Evolutionary conservation across 2,329 filamentous ascomycete species (phyloP).

Genomic region (Cladosporium sp.): DNA sequence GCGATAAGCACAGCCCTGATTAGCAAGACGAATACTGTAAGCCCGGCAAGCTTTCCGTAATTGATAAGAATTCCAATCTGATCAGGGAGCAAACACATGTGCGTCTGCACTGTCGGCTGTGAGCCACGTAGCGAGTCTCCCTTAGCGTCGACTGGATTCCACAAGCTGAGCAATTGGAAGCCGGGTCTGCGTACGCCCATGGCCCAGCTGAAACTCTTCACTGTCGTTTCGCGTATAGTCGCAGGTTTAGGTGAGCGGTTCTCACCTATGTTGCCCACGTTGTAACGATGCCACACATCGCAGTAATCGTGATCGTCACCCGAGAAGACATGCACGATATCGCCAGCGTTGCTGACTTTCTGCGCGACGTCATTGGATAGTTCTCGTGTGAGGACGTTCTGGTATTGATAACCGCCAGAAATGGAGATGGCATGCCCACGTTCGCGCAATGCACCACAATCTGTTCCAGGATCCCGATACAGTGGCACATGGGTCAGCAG

Average conservation of each 20-base stretch:
- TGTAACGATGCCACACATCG: slow-evolving; percentile 69
- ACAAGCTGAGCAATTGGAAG: slow-evolving; percentile 82
- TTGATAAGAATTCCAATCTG: slow-evolving; percentile 78
- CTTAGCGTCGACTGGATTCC: slow-evolving; percentile 73
- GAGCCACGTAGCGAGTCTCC: slow-evolving; percentile 27
- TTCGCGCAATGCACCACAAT: slow-evolving; percentile 83
- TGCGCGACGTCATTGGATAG: slow-evolving; percentile 73
- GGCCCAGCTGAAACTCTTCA: slow-evolving; percentile 92
- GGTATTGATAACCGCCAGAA: slow-evolving; percentile 83
- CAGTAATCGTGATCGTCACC: slow-evolving; percentile 99
- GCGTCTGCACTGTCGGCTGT: slow-evolving; percentile 69
- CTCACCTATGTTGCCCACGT: slow-evolving; percentile 15
- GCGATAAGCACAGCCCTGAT: slow-evolving; percentile 40
- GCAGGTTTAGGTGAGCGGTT: slow-evolving; percentile 31
- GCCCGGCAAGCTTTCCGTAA: slow-evolving; percentile 62
- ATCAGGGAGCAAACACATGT: slow-evolving; percentile 85
- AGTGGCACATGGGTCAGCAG: slow-evolving; percentile 88
- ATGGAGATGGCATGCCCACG: slow-evolving; percentile 80
- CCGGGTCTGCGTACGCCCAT: slow-evolving; percentile 90
- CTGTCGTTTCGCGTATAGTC: slow-evolving; percentile 71
- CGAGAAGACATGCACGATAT: slow-evolving; percentile 82
- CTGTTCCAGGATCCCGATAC: slow-evolving; percentile 74
- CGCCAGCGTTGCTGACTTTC: slow-evolving; percentile 59
- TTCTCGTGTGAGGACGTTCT: slow-evolving; percentile 78
- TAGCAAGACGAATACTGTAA: slow-evolving; percentile 48